Base-by-base conservation (phyloP, 1,284 basidiomycete genomes). In the Pascua sp. region DNA sequence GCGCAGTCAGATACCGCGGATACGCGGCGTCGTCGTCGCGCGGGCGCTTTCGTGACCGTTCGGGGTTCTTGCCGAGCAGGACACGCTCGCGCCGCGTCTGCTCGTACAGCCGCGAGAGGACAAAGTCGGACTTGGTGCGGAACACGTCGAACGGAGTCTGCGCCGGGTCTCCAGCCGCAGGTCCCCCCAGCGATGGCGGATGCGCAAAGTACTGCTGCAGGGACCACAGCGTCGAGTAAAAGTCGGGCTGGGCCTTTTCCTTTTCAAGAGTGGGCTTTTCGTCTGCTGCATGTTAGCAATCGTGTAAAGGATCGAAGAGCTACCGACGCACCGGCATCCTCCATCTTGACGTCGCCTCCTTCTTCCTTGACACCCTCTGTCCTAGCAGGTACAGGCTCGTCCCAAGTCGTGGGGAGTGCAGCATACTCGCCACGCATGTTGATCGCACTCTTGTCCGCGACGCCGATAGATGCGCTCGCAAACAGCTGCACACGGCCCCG, bases 191-290 rank as follows among this genome's bases (percentile, higher is more conserved):
- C 13, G 64, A 62, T 5, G 75, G 69, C 8, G 76, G 76, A 51
- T 69, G 63, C 11, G 76, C 65, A 53, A 77, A 76, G 66, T 67
- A 76, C 51, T 69, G 58, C 52, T 77, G 76, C 13, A 77, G 56
- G 1, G 73, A 74, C 76, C 76, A 77, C 16, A 77, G 65, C 0
- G 73, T 73, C 4, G 66, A 62, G 62, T 77, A 77, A 46, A 77
- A 72, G 43, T 74, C 67, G 32, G 64, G 61, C 49, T 68, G 62
- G 8, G 59, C n/a, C 42, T 51, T 43, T 11, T 44, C 41, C 32
- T 51, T 32, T 37, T 48, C 47, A 4, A n/a, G 11, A 36, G 37
- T n/a, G n/a, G 24, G 7, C 24, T 32, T 32, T 7, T 32, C 11
- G 36, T 51, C 24, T 32, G 24, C 24, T 32, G 24, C 4, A 32